Evolutionary conservation across 2,329 filamentous ascomycete genomes (phyloP).

Genomic region (Paracoccidioides lutzii): DNA sequence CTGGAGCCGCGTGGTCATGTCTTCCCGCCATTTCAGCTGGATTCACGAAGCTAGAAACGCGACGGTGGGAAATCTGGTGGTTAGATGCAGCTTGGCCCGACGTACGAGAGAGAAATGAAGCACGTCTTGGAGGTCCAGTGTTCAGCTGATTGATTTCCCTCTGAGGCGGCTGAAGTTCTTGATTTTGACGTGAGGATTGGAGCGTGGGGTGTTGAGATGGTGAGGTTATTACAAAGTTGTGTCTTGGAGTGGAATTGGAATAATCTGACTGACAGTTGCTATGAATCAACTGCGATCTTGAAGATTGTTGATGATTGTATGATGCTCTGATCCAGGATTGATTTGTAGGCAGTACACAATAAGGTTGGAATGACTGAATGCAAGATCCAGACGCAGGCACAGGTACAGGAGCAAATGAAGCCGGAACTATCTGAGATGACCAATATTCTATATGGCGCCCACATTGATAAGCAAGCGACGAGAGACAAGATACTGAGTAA

Average conservation of each 20-base stretch:
- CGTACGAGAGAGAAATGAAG: not conserved
- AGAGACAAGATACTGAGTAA: not conserved
- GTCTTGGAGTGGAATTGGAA: not conserved
- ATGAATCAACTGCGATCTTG: not conserved
- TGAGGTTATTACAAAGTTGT: not conserved
- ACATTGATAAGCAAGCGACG: not conserved
- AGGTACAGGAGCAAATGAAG: not conserved
- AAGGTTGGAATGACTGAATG: not conserved
- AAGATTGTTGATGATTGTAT: not conserved
- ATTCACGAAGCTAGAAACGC: not conserved
- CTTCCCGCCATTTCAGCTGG: not conserved
- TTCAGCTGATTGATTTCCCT: not conserved
- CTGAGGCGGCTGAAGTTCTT: not conserved
- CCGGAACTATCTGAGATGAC: not conserved
- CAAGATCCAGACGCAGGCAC: not conserved
- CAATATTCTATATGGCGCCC: not conserved
- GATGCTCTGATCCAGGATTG: not conserved
- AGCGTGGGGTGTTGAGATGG: not conserved
- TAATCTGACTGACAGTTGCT: not conserved
- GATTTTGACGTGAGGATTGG: not conserved
- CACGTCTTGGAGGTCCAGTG: not conserved
- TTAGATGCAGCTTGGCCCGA: not conserved
- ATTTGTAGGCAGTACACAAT: not conserved
- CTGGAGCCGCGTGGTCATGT: not conserved
- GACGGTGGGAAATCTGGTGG: not conserved